These are phyloP conservation scores for Ambrosia hybrid DNA, from an alignment of 140 eudicot genomes.

Conservation along the genomic window DNA sequence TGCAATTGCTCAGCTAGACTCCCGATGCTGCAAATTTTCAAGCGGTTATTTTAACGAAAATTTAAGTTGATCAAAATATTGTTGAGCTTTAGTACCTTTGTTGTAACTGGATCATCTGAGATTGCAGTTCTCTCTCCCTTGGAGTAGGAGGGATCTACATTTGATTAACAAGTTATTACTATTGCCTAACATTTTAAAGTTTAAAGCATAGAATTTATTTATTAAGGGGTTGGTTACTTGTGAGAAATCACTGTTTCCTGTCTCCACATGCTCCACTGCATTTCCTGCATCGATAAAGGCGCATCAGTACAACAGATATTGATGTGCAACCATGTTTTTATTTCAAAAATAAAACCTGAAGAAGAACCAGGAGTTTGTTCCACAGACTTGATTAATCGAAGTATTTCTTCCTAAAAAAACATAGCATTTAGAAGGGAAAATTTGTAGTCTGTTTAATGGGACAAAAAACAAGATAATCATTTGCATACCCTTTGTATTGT, in stretches of 20 bases:
- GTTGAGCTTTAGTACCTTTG: slow-evolving; percentile 48
- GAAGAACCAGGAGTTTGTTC: slow-evolving; percentile 64
- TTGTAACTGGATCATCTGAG: slow-evolving; percentile 72
- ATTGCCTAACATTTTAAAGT: neutral
- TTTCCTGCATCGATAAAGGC: slow-evolving; percentile 44
- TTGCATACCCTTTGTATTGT: slow-evolving; percentile 60
- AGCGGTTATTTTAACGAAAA: neutral
- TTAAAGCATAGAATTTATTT: slow-evolving; percentile 3
- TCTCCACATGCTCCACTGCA: slow-evolving; percentile 47
- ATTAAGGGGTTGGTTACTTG: slow-evolving; percentile 45
- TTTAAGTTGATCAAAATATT: neutral
- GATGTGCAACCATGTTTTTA: neutral
- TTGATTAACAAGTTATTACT: slow-evolving; percentile 9
- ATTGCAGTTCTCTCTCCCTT: slow-evolving; percentile 58
- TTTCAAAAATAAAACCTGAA: slow-evolving; percentile 24
- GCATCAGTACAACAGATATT: neutral
- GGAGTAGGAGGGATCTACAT: slow-evolving; percentile 47
- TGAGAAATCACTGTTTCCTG: slow-evolving; percentile 44
- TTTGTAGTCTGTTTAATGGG: too few species aligned
- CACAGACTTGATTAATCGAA: slow-evolving; percentile 63
- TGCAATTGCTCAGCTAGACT: slow-evolving; percentile 62
- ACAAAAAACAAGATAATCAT: too few species aligned
- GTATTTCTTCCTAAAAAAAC: slow-evolving; percentile 64
- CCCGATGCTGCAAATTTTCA: slow-evolving; percentile 52
- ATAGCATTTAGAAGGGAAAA: too few species aligned